Base-by-base conservation (phyloP, 179 eudicot species). In the Actinidia chinensis region DNA sequence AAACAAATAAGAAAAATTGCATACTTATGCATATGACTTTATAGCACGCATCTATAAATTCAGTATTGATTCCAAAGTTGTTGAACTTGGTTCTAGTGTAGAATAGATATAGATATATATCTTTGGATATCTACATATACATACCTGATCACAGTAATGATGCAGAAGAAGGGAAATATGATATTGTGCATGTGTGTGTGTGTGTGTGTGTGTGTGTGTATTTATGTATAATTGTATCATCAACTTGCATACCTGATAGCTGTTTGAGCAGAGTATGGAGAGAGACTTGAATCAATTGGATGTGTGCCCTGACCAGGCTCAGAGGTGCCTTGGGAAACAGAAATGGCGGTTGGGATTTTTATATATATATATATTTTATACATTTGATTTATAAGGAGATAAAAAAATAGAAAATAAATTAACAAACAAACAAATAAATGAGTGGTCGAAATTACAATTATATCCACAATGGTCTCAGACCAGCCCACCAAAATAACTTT, bases 401-500 rank as follows among this genome's bases (percentile, higher is more conserved):
- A 6, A 18, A 66, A 56, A 28, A 28, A 28, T 28, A 28, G 33
- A 28, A 28, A 74, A 28, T n/a, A 73, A 5, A 14, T 54, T 44
- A 73, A 55, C 15, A 13, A 17, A 23, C 15, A 22, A 68, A 54
- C 11, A 6, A 43, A 65, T 43, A 44, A 78, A 73, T 14, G 82
- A 40, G 82, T 80, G 82, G 82, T 68, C 47, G 78, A 75, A 80
- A 80, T 75, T 58, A 60, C 43, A 48, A 68, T 75, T 0, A 28
- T 28, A 28, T 28, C 33, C 33, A 28, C 33, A 28, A 28, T 28
- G 33, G 33, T 28, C 0, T 28, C 33, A 28, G 33, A 28, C 33
- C 33, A 28, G 33, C 33, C 33, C 33, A 28, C 33, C 33, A 1
- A 28, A 28, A 28, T 0, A 28, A 28, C 33, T 28, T 28, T 28